A percentile compares a stretch with the other conserved stretches of the same genome.
Conservation (phyloP, 2,329 filamentous ascomycete genomes). For the Ascochyta pisi region DNA sequence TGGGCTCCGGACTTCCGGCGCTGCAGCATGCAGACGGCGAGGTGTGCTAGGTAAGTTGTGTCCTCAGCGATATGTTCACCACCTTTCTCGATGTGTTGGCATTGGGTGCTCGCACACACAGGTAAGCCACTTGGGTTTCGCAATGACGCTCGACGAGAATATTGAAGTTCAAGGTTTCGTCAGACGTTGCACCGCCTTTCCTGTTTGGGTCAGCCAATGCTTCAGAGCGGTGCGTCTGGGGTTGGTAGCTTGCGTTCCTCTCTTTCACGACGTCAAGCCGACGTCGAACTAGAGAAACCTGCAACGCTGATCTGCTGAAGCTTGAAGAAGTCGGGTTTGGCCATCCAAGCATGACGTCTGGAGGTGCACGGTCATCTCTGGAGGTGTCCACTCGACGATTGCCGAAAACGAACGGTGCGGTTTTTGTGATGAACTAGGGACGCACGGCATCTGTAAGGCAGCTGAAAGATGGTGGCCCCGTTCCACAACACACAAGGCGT, state of each 20-base stretch:
- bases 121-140: constrained; percentile 13
- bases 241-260: background rate
- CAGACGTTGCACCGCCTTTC: constrained; percentile 27
- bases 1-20: constrained; percentile 11
- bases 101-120: constrained; percentile 2
- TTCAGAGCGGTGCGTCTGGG: background rate
- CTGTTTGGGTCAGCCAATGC: constrained; percentile 12
- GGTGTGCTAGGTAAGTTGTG: background rate
- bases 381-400: constrained; percentile 5
- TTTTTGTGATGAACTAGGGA: constrained; percentile 7
- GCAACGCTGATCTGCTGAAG: constrained; percentile 1
- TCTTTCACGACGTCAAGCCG: constrained; percentile 1
- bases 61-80: background rate
- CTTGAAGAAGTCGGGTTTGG: constrained; percentile 2
- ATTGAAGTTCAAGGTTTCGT: constrained; percentile 20
- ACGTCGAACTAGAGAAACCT: constrained; percentile 1
- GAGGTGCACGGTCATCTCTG: constrained; percentile 5
- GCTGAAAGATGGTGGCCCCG: constrained; percentile 10
- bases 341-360: constrained; percentile 6
- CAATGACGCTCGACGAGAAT: constrained; percentile 23
- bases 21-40: constrained; percentile 2
- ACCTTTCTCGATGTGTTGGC: background rate
- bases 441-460: constrained; percentile 14
- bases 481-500: constrained; percentile 12
- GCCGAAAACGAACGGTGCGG: constrained; percentile 7